Base-by-base conservation (phyloP, 2,329 filamentous ascomycete species). In the Alternaria dauci region DNA sequence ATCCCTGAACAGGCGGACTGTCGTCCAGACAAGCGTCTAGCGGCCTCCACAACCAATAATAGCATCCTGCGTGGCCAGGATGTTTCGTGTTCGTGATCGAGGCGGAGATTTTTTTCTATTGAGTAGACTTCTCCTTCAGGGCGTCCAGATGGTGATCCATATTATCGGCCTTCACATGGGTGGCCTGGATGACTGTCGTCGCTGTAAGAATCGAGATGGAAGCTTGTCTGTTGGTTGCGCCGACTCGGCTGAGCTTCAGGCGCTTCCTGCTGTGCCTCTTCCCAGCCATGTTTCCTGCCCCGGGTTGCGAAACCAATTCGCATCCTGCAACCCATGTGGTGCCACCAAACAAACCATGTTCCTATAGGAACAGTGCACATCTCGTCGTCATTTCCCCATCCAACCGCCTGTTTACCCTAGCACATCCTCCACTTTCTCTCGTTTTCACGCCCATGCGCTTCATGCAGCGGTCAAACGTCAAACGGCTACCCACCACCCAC, bases 321-420 rank as follows among this genome's bases (percentile, higher is more conserved):
- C 56, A 26, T 60, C 36, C 48, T 44, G 30, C 51, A 52, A 47
- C 44, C 53, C 62, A 44, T 53, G 39, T 60, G 56, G 56, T 60
- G 50, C 47, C 58, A 62, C 56, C 32, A 53, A 48, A 30, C 53
- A 43, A 52, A 57, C 26, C 55, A 53, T 28, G 66, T 67, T 65
- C 58, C 61, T 61, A 52, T 61, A 63, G 64, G 57, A 65, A 67
- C 66, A 56, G 59, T 42, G 53, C 53, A 47, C 47, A 50, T 61
- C 30, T 55, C 41, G 53, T 61, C 58, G 63, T 63, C 59, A 65
- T 62, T 46, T 53, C 55, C 34, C 59, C 52, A 36, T 36, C 50
- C 50, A 20, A 53, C 26, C 36, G 36, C 39, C 42, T 30, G 16
- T 44, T 18, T 39, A 14, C 52, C 38, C 55, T 36, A 30, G 34